Conservation (phyloP, 2,329 filamentous ascomycete genomes). For the Verticillium longisporum region DNA sequence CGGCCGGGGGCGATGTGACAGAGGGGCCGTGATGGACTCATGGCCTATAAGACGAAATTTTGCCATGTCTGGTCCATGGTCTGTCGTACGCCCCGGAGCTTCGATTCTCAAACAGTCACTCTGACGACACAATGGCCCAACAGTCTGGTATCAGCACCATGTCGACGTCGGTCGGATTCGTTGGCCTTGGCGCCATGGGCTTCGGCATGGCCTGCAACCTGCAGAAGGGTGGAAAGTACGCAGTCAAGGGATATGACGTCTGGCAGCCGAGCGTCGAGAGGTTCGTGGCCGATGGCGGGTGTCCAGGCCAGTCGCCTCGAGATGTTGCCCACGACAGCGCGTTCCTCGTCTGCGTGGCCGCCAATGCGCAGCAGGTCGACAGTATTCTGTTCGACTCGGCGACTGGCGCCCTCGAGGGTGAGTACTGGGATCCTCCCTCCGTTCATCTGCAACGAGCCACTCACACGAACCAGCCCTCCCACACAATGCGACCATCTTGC, state of each 20-base stretch:
- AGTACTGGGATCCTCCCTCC: constrained; percentile 40
- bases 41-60: background rate
- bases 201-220: constrained; percentile 76
- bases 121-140: background rate
- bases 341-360: constrained; percentile 69
- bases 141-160: constrained; percentile 6
- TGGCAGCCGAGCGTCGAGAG: constrained; percentile 20
- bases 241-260: constrained; percentile 27
- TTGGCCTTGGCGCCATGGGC: constrained; percentile 73
- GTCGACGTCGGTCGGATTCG: constrained; percentile 13
- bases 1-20: background rate
- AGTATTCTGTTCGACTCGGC: constrained; percentile 55
- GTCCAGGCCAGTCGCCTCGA: constrained; percentile 16
- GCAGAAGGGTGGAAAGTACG: constrained; percentile 53
- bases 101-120: background rate
- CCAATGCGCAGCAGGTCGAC: constrained; percentile 63
- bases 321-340: constrained; percentile 33
- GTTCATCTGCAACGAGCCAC: constrained; percentile 50
- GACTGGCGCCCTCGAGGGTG: constrained; percentile 33
- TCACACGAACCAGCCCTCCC: constrained; percentile 5
- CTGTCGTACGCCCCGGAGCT: background rate
- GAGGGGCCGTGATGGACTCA: background rate
- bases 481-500: constrained; percentile 9
- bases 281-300: constrained; percentile 17
- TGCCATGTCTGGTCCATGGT: background rate